phyloP scores from a whole-genome alignment of 2,329 filamentous ascomycete species.

The Colletotrichum sidae region DNA sequence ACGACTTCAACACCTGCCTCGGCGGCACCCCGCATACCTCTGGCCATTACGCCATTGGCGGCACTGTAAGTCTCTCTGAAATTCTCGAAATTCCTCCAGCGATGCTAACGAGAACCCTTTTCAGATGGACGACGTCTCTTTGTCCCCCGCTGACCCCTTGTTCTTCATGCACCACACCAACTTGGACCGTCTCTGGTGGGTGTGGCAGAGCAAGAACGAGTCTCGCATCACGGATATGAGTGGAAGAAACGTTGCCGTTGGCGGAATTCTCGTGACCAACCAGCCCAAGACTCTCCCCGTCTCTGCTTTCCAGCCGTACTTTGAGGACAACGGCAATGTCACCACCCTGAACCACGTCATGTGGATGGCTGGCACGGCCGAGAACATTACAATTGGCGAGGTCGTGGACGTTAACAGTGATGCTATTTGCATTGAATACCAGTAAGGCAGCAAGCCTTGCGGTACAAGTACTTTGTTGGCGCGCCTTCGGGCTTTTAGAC shows the following conservation, averaged over 20 bases:
- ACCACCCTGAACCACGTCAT: constrained; percentile 25
- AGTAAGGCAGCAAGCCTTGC: too few species aligned
- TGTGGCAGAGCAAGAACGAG: constrained; percentile 33
- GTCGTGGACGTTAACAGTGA: constrained; percentile 32
- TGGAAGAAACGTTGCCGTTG: constrained; percentile 21
- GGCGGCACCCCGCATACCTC: constrained; percentile 15
- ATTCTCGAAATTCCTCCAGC: neutral
- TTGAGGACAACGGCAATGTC: constrained; percentile 23
- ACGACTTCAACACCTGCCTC: constrained; percentile 24
- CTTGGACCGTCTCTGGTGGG: constrained; percentile 26
- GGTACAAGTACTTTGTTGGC: too few species aligned
- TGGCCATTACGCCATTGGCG: constrained; percentile 29
- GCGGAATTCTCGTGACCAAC: neutral
- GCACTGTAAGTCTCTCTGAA: constrained; percentile 15
- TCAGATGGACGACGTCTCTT: constrained; percentile 28
- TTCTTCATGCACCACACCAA: constrained; percentile 30
- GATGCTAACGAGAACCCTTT: neutral
- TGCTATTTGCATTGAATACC: constrained; percentile 23
- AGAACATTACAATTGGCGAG: constrained; percentile 30
- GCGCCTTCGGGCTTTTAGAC: too few species aligned
- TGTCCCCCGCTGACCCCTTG: constrained; percentile 24
- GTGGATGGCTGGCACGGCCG: constrained; percentile 22
- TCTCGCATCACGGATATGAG: constrained; percentile 27
- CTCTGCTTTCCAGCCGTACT: constrained; percentile 22
- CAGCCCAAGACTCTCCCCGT: constrained; percentile 4